Conservation (phyloP, 257 asterid species). For the Solanum tarapatanum region DNA sequence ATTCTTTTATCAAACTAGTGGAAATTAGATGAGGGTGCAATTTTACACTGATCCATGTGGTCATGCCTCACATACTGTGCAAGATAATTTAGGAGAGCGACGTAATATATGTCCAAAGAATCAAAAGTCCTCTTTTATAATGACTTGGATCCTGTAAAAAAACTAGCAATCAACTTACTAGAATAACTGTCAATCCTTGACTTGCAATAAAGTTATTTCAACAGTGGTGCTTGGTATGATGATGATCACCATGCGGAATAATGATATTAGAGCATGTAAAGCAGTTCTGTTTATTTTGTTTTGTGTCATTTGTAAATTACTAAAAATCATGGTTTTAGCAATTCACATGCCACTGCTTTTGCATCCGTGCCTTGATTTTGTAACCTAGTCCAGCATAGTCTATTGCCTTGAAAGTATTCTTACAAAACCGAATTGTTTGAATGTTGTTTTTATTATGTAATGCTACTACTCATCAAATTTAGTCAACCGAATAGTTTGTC, state of each 20-base stretch:
- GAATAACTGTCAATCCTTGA: neutral
- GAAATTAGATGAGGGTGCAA: neutral
- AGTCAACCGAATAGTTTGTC: neutral
- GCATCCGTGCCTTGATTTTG: neutral
- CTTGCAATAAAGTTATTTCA: neutral
- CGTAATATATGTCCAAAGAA: neutral
- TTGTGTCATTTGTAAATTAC: neutral
- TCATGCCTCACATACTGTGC: neutral
- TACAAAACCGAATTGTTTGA: neutral
- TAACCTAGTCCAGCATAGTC: neutral
- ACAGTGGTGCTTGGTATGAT: neutral
- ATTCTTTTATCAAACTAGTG: neutral
- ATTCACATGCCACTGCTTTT: neutral
- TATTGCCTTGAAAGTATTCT: neutral
- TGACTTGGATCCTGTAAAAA: neutral
- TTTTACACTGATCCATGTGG: neutral
- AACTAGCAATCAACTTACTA: neutral
- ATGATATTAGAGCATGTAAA: neutral
- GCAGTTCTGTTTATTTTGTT: neutral
- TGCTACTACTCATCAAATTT: neutral
- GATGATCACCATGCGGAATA: neutral
- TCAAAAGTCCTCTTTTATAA: neutral
- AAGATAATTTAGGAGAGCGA: neutral
- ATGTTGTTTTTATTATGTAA: neutral
- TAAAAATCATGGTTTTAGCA: neutral